phyloP scores from a whole-genome alignment of 2,329 filamentous ascomycete species.

The Hymenoscyphus linearis region DNA sequence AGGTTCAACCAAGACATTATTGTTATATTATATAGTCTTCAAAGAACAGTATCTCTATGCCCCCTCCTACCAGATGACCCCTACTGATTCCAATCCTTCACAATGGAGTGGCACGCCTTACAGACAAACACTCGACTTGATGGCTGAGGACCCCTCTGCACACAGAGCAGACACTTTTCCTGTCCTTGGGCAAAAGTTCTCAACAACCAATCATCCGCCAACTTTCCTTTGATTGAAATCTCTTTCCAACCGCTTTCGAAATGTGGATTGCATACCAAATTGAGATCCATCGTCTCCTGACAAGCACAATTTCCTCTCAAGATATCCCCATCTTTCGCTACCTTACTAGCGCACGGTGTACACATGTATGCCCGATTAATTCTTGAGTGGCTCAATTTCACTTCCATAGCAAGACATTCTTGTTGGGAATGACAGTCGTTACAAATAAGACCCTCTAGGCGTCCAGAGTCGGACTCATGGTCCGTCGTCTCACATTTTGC shows the following conservation, averaged over 20 bases:
- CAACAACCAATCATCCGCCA: background rate
- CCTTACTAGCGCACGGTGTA: background rate
- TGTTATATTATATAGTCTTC: background rate
- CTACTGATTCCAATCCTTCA: background rate
- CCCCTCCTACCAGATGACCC: background rate
- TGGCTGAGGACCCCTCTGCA: background rate
- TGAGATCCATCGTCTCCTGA: background rate
- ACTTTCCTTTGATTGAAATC: background rate
- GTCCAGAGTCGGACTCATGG: too few relatives aligned
- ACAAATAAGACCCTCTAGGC: background rate
- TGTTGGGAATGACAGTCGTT: background rate
- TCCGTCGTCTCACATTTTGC: too few relatives aligned
- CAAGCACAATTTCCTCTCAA: background rate
- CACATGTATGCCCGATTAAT: background rate
- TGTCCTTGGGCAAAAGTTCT: background rate
- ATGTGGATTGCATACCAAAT: background rate
- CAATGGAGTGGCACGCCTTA: background rate
- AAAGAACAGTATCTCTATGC: background rate
- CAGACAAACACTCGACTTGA: background rate
- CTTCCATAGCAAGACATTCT: background rate
- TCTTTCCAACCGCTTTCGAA: background rate
- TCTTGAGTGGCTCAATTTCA: background rate
- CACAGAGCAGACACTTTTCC: background rate
- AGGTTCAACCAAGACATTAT: too few relatives aligned
- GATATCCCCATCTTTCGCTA: background rate